phyloP scores from a whole-genome alignment of 495 filamentous ascomycete species.

The Penicillium salamii region DNA sequence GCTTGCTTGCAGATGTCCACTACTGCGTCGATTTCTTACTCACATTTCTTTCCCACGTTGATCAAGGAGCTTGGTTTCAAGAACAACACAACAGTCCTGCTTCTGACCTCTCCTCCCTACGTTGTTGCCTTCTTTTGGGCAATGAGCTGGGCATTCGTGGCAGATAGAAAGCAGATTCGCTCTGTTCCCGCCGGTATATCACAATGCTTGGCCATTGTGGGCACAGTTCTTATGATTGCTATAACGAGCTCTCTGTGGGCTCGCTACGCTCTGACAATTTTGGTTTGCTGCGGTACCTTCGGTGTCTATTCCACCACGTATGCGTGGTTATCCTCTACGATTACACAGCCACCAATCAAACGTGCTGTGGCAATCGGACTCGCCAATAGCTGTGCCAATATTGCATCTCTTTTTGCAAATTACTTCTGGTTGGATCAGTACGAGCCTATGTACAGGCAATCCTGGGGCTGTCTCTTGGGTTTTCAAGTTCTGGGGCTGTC shows the following conservation, averaged over 20 bases:
- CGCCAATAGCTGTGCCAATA: constrained; percentile 10
- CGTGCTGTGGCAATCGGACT: constrained; percentile 10
- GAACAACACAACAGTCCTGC: constrained; percentile 14
- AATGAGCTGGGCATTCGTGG: constrained; percentile 5
- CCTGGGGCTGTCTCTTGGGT: constrained; percentile 20
- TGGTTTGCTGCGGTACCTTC: constrained; percentile 13
- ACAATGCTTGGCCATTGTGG: constrained; percentile 6
- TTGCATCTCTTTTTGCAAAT: constrained; percentile 10
- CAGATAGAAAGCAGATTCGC: constrained; percentile 9
- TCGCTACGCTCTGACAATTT: constrained; percentile 14
- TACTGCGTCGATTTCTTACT: constrained; percentile 14
- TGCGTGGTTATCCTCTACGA: constrained; percentile 17
- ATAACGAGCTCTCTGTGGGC: constrained; percentile 9
- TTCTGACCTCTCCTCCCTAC: constrained; percentile 15
- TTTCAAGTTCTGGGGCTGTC: constrained; percentile 14
- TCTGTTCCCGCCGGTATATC: constrained; percentile 12
- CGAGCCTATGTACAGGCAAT: constrained; percentile 10
- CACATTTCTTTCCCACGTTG: constrained; percentile 16
- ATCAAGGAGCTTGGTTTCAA: constrained; percentile 18
- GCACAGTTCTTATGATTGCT: constrained; percentile 11
- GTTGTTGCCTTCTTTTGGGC: constrained; percentile 12
- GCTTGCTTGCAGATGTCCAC: constrained; percentile 12
- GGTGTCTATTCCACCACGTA: constrained; percentile 12
- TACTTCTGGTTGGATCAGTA: constrained; percentile 21
- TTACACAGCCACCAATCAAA: constrained; percentile 11